These are phyloP conservation scores for Pseudogymnoascus sp. DNA, from an alignment of 2,329 filamentous ascomycete genomes.

Conservation along the genomic window DNA sequence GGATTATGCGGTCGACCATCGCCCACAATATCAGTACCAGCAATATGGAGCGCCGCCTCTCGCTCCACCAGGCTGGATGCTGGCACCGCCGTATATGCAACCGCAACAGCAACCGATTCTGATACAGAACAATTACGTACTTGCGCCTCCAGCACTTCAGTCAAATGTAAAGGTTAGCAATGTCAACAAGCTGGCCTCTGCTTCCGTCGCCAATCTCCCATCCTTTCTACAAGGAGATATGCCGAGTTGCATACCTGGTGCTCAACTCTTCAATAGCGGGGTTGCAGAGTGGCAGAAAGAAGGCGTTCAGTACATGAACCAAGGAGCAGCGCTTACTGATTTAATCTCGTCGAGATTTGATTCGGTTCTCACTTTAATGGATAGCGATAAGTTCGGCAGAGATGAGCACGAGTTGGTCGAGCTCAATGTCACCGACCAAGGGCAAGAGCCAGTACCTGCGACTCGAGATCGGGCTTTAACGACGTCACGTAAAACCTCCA, in stretches of 20 bases:
- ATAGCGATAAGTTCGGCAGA: slow-evolving; percentile 48
- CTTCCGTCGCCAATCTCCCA: slow-evolving; percentile 35
- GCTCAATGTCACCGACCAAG: background rate
- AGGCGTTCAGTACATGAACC: slow-evolving; percentile 38
- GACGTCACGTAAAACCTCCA: slow-evolving; percentile 16
- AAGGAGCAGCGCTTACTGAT: slow-evolving; percentile 45
- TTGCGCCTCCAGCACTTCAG: slow-evolving; percentile 18
- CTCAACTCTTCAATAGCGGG: slow-evolving; percentile 36
- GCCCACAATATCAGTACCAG: background rate
- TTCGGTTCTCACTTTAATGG: slow-evolving; percentile 63
- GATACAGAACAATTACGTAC: slow-evolving; percentile 44
- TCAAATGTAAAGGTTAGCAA: slow-evolving; percentile 18
- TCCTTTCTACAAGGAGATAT: slow-evolving; percentile 30
- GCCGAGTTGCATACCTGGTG: slow-evolving; percentile 28
- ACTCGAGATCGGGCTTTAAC: background rate
- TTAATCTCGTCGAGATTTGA: slow-evolving; percentile 56
- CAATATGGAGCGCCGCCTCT: background rate
- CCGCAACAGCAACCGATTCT: slow-evolving; percentile 35
- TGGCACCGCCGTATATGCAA: background rate
- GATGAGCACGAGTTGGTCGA: slow-evolving; percentile 45
- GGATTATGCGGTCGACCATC: background rate
- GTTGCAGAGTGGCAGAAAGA: slow-evolving; percentile 36
- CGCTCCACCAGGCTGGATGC: background rate
- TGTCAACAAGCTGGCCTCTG: slow-evolving; percentile 32
- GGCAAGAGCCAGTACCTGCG: background rate